These are phyloP conservation scores for Fusarium fracticaudum DNA, from an alignment of 2,329 filamentous ascomycete genomes.

Conservation along the genomic window DNA sequence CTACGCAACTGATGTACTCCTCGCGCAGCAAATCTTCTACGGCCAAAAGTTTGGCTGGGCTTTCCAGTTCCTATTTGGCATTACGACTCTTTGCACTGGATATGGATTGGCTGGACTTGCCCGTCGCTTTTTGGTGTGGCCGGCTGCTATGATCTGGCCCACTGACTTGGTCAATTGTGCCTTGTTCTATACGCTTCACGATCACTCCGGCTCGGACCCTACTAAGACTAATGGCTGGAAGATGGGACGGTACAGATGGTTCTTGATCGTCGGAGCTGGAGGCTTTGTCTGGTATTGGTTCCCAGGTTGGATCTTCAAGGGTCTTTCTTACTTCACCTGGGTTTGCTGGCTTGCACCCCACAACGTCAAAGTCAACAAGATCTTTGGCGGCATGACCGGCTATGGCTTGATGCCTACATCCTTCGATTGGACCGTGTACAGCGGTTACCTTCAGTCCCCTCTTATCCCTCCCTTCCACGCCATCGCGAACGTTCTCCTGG, in stretches of 20 bases:
- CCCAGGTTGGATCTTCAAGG: slow-evolving; percentile 70
- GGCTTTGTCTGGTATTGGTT: slow-evolving; percentile 69
- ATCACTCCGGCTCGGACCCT: slow-evolving; percentile 58
- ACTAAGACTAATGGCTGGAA: slow-evolving; percentile 67
- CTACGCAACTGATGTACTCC: slow-evolving; percentile 63
- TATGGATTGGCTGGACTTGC: slow-evolving; percentile 66
- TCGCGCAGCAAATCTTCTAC: slow-evolving; percentile 66
- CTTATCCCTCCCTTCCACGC: slow-evolving; percentile 64
- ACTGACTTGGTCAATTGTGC: slow-evolving; percentile 63
- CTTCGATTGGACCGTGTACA: slow-evolving; percentile 62
- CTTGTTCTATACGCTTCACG: slow-evolving; percentile 60
- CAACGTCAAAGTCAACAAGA: slow-evolving; percentile 67
- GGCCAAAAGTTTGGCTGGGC: slow-evolving; percentile 64
- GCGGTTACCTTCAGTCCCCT: slow-evolving; percentile 60
- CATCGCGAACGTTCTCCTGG: slow-evolving; percentile 64
- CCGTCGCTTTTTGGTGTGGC: slow-evolving; percentile 63
- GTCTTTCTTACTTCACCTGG: slow-evolving; percentile 70
- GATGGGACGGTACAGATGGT: slow-evolving; percentile 71
- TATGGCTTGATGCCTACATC: slow-evolving; percentile 69
- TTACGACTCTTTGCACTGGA: slow-evolving; percentile 66
- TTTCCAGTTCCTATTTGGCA: slow-evolving; percentile 63
- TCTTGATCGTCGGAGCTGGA: slow-evolving; percentile 64
- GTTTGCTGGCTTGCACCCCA: slow-evolving; percentile 70
- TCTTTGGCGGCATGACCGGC: slow-evolving; percentile 69
- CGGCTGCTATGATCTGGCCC: slow-evolving; percentile 68